These are phyloP conservation scores for Daldinia bambusicola DNA, from an alignment of 495 filamentous ascomycete genomes.

Conservation along the genomic window DNA sequence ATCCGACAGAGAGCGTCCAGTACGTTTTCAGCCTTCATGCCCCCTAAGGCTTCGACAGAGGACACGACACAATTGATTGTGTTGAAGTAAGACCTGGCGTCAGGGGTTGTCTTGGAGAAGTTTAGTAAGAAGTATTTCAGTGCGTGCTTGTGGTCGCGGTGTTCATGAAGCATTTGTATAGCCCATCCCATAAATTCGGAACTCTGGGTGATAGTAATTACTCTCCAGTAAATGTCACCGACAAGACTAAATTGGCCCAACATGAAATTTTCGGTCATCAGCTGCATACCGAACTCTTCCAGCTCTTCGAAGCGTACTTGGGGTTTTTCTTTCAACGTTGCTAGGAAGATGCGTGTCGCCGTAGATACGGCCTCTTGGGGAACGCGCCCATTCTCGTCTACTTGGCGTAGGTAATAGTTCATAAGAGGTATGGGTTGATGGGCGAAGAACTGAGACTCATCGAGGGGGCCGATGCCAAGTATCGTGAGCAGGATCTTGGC, in stretches of 20 bases:
- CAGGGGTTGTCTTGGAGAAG: constrained; percentile 46
- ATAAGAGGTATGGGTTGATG: constrained; percentile 51
- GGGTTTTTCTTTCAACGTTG: constrained; percentile 46
- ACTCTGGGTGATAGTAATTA: constrained; percentile 30
- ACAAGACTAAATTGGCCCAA: constrained; percentile 31
- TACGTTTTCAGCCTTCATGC: constrained; percentile 40
- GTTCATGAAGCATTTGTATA: constrained; percentile 44
- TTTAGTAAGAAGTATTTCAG: constrained; percentile 48
- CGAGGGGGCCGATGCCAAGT: constrained; percentile 42
- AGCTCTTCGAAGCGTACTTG: constrained; percentile 17
- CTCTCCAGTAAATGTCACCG: constrained; percentile 48
- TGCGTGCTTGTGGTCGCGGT: constrained; percentile 46
- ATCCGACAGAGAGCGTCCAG: constrained; percentile 41
- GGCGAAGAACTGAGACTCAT: constrained; percentile 49
- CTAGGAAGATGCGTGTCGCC: constrained; percentile 51
- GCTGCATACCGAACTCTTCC: constrained; percentile 43
- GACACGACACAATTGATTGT: constrained; percentile 45
- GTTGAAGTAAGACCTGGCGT: constrained; percentile 25
- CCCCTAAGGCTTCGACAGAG: constrained; percentile 45
- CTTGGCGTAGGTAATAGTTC: constrained; percentile 40
- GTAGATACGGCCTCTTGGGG: constrained; percentile 30
- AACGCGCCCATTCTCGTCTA: constrained; percentile 14
- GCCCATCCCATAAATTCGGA: constrained; percentile 40
- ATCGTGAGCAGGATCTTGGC: constrained; percentile 47
- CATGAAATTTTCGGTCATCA: constrained; percentile 46